Conservation (phyloP, 306 rosid species). For the Glycyrrhiza uralensis region DNA sequence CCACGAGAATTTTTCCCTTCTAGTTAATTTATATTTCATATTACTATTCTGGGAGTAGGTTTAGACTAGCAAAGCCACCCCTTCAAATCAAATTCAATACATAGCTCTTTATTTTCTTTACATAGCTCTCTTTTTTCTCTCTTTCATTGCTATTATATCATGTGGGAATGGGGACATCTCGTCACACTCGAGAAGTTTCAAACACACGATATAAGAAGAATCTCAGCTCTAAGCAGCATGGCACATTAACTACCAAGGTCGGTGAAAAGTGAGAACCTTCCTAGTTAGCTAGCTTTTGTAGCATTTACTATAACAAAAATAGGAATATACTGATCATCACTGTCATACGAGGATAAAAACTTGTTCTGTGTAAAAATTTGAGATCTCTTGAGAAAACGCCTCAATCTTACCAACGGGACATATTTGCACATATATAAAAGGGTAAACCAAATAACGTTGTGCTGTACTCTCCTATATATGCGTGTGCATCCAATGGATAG, state of each 20-base stretch:
- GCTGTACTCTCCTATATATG: background rate
- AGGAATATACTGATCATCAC: background rate
- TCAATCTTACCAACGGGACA: no score
- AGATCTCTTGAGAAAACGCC: background rate
- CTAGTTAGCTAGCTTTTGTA: conserved; percentile 15
- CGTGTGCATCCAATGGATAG: conserved; percentile 17
- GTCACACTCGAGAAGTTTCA: conserved; percentile 30
- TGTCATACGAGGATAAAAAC: background rate
- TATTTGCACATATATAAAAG: conserved; percentile 7
- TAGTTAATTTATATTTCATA: conserved; percentile 29
- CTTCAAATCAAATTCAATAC: conserved; percentile 39
- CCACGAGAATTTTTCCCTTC: conserved; percentile 30
- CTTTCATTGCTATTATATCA: conserved; percentile 13
- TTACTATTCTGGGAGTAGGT: conserved; percentile 24
- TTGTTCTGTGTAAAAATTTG: background rate
- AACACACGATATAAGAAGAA: conserved; percentile 3
- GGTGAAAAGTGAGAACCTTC: conserved; percentile 28
- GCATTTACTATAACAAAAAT: background rate
- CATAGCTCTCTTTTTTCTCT: background rate
- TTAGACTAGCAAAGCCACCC: conserved; percentile 30
- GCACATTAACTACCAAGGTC: conserved; percentile 21
- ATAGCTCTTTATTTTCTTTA: background rate
- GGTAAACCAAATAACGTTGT: conserved; percentile 22
- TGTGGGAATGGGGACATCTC: conserved; percentile 24
- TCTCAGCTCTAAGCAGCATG: conserved; percentile 31